Evolutionary conservation across 805 yeast genomes (phyloP).

Genomic region (Yarrowia keelungensis): DNA sequence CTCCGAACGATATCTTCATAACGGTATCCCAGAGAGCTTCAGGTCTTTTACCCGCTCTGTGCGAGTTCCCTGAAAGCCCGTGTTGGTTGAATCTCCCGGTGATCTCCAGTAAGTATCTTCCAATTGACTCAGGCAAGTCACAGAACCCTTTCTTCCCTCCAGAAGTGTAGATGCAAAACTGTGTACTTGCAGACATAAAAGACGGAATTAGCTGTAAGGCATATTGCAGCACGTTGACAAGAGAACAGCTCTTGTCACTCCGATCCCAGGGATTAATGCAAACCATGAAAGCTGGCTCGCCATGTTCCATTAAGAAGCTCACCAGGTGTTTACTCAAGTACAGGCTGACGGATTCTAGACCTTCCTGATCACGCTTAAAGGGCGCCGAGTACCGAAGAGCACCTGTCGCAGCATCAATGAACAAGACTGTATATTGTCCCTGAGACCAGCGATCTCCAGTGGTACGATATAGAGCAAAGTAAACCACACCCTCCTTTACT

Average conservation of each 20-base stretch:
- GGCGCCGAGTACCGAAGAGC: not conserved
- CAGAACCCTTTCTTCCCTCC: not conserved
- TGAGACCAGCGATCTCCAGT: not conserved
- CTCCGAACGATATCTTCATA: not conserved
- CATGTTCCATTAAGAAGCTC: not conserved
- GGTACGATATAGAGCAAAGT: not conserved
- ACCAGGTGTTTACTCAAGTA: not conserved
- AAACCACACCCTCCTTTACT: not conserved
- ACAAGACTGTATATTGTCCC: not conserved
- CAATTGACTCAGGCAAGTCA: not conserved
- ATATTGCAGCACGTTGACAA: not conserved
- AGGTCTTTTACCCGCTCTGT: not conserved
- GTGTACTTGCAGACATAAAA: not conserved
- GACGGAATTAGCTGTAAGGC: not conserved
- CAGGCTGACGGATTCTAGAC: not conserved
- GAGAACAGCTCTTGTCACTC: not conserved
- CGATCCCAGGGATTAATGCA: conserved; percentile 7
- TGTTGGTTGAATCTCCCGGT: not conserved
- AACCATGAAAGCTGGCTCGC: conserved; percentile 1
- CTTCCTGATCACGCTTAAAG: not conserved
- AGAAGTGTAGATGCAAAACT: not conserved
- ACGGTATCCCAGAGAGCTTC: not conserved
- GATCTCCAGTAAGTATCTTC: not conserved
- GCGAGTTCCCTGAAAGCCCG: too few relatives aligned
- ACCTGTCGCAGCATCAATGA: not conserved